These are phyloP conservation scores for Podospora didyma DNA, from an alignment of 495 filamentous ascomycete species.

Conservation along the genomic window DNA sequence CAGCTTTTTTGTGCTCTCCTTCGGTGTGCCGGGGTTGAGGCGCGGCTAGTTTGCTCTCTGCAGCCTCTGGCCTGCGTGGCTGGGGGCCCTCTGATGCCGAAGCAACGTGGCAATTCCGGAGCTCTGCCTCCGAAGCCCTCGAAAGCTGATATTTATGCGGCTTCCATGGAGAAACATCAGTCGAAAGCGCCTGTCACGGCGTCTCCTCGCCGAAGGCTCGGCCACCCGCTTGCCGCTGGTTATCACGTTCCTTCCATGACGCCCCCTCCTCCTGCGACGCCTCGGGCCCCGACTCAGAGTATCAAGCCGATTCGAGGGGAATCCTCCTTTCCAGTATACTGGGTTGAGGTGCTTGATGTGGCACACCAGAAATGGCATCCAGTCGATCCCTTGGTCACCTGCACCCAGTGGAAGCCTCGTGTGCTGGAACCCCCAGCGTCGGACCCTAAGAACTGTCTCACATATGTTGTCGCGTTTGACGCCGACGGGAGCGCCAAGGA, in stretches of 20 bases:
- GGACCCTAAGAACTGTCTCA: conserved; percentile 67
- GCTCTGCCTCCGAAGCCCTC: neutral
- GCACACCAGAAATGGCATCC: conserved; percentile 87
- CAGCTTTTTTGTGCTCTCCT: conserved; percentile 88
- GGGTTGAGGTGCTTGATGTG: conserved; percentile 86
- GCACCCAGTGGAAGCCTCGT: conserved; percentile 64
- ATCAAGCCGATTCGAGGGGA: conserved; percentile 45
- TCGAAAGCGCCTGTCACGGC: conserved; percentile 13
- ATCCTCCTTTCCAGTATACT: conserved; percentile 79
- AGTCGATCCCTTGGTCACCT: conserved; percentile 79
- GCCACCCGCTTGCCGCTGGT: conserved; percentile 38
- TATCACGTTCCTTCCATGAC: conserved; percentile 31
- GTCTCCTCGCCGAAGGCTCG: conserved; percentile 34
- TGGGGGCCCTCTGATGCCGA: conserved; percentile 44
- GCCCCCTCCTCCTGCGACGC: conserved; percentile 14
- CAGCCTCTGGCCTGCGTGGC: conserved; percentile 74
- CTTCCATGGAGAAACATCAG: conserved; percentile 31
- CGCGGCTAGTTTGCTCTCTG: conserved; percentile 89
- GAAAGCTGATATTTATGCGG: conserved; percentile 26
- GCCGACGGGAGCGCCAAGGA: conserved; percentile 67
- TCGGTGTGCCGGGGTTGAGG: conserved; percentile 69
- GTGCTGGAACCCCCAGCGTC: conserved; percentile 75
- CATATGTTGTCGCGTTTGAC: conserved; percentile 84
- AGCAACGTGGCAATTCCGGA: conserved; percentile 30
- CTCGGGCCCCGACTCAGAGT: conserved; percentile 23